These are phyloP conservation scores for Papiliotrema flavescens DNA, from an alignment of 1,284 basidiomycete species.

Conservation along the genomic window DNA sequence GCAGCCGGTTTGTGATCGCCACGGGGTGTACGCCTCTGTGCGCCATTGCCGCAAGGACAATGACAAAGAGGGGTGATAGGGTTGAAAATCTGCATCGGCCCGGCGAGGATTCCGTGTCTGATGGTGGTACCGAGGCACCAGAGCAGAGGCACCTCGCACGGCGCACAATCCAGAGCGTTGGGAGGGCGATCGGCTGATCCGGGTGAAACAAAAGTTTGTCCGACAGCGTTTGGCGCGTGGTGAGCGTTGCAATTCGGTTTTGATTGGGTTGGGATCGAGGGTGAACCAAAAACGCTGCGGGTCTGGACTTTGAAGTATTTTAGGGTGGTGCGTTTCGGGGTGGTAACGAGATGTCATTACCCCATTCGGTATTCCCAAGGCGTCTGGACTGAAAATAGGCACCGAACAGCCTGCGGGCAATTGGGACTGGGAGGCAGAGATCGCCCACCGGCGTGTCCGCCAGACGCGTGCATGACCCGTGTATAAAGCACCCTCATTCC, in stretches of 20 bases:
- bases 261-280: not conserved
- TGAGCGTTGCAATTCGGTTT: not conserved
- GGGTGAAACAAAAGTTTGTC: not conserved
- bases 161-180: no score
- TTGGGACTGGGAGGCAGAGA: no score
- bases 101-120: no score
- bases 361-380: not conserved
- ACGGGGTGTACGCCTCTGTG: no score
- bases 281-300: no score
- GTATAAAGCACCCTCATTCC: not conserved
- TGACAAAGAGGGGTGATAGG: no score
- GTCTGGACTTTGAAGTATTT: not conserved
- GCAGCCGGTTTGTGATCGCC: no score
- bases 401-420: not conserved
- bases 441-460: not conserved
- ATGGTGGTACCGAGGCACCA: no score
- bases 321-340: not conserved
- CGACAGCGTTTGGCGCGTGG: not conserved
- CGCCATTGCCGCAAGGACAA: not conserved
- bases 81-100: no score
- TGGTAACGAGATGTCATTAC: not conserved
- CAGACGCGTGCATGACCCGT: no score
- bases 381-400: not conserved
- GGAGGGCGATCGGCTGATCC: no score
- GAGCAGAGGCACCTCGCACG: no score